phyloP scores from a whole-genome alignment of 176 grass and related monocot species.

The Oryza coarctata region DNA sequence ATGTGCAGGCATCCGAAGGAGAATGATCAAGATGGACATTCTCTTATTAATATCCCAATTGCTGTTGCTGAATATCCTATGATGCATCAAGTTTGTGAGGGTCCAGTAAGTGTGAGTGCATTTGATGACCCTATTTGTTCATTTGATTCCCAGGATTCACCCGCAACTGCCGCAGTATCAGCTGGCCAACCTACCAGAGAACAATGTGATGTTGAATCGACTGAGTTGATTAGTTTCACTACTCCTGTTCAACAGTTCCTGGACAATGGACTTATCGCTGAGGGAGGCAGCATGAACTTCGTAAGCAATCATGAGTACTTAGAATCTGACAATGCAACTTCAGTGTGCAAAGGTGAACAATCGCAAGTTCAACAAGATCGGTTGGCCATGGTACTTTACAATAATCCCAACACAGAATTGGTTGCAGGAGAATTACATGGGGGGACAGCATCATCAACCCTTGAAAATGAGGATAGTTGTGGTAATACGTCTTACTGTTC shows the following conservation, averaged over 20 bases:
- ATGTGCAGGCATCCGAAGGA: conserved; percentile 5
- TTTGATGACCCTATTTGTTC: conserved; percentile 34
- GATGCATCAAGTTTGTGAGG: conserved; percentile 53
- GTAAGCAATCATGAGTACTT: conserved; percentile 12
- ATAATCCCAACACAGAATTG: conserved; percentile 17
- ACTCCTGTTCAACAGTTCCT: conserved; percentile 27
- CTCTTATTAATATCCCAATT: conserved; percentile 49
- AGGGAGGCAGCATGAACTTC: conserved; percentile 27
- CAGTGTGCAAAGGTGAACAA: conserved; percentile 35
- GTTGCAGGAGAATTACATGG: conserved; percentile 22
- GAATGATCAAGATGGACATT: conserved; percentile 17
- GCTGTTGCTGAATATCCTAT: conserved; percentile 62
- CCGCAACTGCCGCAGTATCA: not conserved
- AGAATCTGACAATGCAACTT: conserved; percentile 5
- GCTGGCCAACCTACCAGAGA: conserved; percentile 32
- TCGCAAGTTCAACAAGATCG: conserved; percentile 30
- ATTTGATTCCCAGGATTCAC: conserved; percentile 34
- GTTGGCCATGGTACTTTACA: not conserved
- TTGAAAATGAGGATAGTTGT: conserved; percentile 19
- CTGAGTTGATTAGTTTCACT: conserved; percentile 31
- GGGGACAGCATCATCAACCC: not conserved
- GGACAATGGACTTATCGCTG: conserved; percentile 17
- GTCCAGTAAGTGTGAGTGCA: conserved; percentile 34
- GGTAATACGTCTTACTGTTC: conserved; percentile 21
- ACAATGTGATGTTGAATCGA: conserved; percentile 19